These are phyloP conservation scores for Trichosporon coremiiforme DNA, from an alignment of 1,284 basidiomycete species.

Conservation along the genomic window DNA sequence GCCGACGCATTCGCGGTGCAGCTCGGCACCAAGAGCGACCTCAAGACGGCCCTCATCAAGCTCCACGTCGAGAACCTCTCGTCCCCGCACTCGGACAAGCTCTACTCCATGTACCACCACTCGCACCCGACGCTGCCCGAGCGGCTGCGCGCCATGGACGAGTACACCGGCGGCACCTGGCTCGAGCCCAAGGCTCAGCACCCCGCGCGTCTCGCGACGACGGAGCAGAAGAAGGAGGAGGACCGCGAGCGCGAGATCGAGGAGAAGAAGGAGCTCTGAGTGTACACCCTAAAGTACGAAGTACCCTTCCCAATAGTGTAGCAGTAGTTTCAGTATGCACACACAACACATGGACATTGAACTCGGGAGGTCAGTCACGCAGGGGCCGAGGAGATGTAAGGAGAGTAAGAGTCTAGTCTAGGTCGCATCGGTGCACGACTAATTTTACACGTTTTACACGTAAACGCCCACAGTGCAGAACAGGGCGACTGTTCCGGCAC, in stretches of 20 bases:
- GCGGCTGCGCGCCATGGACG: constrained; percentile 75
- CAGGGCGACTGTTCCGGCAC: constrained; percentile 80
- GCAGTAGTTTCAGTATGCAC: background rate
- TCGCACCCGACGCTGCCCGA: constrained; percentile 89
- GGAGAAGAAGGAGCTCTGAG: constrained; percentile 27
- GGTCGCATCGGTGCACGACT: background rate
- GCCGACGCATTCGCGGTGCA: constrained; percentile 61
- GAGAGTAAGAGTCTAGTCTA: constrained; percentile 1
- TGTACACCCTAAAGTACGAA: background rate
- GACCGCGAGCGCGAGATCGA: constrained; percentile 10
- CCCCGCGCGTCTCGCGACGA: constrained; percentile 10
- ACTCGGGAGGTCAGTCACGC: too few relatives aligned
- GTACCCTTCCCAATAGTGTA: background rate
- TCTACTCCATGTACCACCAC: constrained; percentile 84
- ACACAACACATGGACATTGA: background rate
- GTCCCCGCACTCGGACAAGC: constrained; percentile 87
- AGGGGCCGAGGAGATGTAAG: background rate
- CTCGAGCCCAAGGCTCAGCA: constrained; percentile 20
- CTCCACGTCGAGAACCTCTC: constrained; percentile 88
- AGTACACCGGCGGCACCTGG: constrained; percentile 40
- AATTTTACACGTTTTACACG: constrained; percentile 70
- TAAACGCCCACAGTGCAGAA: constrained; percentile 85
- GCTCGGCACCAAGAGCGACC: constrained; percentile 61
- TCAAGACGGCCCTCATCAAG: constrained; percentile 74
- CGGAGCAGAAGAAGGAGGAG: constrained; percentile 24